phyloP scores from a whole-genome alignment of 768 basidiomycete genomes.

The Terana coerulea region DNA sequence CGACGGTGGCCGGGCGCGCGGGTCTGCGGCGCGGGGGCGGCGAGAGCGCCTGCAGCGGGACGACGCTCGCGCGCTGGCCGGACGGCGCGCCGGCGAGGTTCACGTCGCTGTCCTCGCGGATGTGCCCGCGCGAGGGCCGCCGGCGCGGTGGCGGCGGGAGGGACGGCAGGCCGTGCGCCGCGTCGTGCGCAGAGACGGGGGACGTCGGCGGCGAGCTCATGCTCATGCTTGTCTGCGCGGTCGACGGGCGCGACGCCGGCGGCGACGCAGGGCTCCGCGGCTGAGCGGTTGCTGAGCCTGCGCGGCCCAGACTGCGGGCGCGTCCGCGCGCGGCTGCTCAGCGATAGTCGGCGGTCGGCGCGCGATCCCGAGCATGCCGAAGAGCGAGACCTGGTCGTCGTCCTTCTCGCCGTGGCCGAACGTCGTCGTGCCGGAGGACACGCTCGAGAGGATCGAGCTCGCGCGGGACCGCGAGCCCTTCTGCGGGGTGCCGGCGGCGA shows the following conservation, averaged over 20 bases:
- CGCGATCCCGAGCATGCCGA: not conserved
- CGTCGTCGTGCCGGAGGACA: constrained; percentile 19
- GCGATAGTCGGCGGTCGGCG: too few species aligned
- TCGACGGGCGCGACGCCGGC: constrained; percentile 30
- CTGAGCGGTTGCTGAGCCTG: too few species aligned
- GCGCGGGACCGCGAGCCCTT: constrained; percentile 8
- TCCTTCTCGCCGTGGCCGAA: constrained; percentile 10
- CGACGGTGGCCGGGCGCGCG: not conserved
- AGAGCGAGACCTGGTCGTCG: not conserved
- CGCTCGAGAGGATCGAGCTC: constrained; percentile 19
- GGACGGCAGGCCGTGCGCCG: constrained; percentile 9
- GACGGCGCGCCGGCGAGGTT: not conserved
- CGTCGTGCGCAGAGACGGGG: constrained; percentile 26
- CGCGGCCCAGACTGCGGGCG: too few species aligned
- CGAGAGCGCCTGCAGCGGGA: constrained; percentile 32
- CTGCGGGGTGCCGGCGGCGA: constrained; percentile 4
- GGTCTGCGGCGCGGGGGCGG: constrained; percentile 30
- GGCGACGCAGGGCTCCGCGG: too few species aligned
- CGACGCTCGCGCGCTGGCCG: constrained; percentile 22
- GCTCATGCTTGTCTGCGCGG: constrained; percentile 30
- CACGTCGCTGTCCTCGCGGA: constrained; percentile 14
- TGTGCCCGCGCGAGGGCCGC: constrained; percentile 13
- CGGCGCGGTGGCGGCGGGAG: constrained; percentile 53
- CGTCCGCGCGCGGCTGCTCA: too few species aligned
- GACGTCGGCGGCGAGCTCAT: constrained; percentile 22